A percentile compares a stretch with the other conserved stretches of the same genome.
Conservation (phyloP, 2,329 filamentous ascomycete genomes). For the Massarina eburnea region DNA sequence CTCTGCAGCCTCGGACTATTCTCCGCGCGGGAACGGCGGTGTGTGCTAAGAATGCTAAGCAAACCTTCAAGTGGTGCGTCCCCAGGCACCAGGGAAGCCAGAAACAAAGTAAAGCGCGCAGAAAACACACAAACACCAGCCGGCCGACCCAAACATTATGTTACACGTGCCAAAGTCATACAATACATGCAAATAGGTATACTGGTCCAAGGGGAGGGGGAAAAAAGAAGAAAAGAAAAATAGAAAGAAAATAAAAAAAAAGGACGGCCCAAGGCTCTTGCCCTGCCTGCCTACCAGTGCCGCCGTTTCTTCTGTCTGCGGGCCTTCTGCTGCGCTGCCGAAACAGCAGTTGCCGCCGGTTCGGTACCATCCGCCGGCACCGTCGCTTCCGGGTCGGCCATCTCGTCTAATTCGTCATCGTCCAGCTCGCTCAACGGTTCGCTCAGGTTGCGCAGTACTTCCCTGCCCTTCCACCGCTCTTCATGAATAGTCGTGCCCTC, state of each 20-base stretch:
- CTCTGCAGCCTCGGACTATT: no score
- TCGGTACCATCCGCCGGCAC: constrained; percentile 24
- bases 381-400: constrained; percentile 38
- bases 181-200: constrained; percentile 8
- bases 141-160: no score
- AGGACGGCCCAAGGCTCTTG: constrained; percentile 13
- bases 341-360: constrained; percentile 21
- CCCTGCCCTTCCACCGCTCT: constrained; percentile 72
- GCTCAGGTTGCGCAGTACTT: constrained; percentile 72
- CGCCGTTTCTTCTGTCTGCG: constrained; percentile 35
- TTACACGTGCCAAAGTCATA: constrained; percentile 11
- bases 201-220: background rate
- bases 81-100: background rate
- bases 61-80: background rate
- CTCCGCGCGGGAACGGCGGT: no score
- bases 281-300: constrained; percentile 11
- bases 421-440: constrained; percentile 91
- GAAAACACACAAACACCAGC: no score
- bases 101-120: background rate
- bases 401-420: constrained; percentile 79
- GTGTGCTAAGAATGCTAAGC: background rate
- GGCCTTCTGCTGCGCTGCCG: constrained; percentile 29
- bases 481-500: constrained; percentile 75
- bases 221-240: constrained; percentile 4
- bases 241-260: background rate